These are phyloP conservation scores for Colletotrichum tropicicola DNA, from an alignment of 2,329 filamentous ascomycete species.

Conservation along the genomic window DNA sequence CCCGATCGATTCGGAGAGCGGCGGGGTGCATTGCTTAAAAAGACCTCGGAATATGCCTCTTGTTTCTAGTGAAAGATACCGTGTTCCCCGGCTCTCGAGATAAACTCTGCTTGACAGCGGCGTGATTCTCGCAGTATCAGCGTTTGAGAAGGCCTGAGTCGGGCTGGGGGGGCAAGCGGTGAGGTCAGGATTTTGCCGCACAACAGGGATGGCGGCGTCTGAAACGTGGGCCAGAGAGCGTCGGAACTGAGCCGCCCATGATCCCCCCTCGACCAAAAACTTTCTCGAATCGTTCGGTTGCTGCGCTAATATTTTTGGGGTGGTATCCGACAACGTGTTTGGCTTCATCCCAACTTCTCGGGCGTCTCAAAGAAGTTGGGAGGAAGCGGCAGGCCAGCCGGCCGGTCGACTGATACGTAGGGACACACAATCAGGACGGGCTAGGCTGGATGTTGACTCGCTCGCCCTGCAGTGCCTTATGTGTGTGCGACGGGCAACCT, in stretches of 20 bases:
- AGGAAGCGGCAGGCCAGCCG: neutral
- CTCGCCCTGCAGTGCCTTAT: neutral
- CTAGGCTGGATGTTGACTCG: neutral
- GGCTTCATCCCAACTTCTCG: constrained; percentile 9
- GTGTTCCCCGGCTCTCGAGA: neutral
- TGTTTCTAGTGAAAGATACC: neutral
- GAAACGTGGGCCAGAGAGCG: constrained; percentile 3
- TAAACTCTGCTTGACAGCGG: neutral
- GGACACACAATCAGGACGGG: too few species aligned
- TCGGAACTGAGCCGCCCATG: neutral
- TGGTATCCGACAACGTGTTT: constrained; percentile 4
- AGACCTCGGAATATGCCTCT: neutral
- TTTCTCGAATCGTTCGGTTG: neutral
- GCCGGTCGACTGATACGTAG: too few species aligned
- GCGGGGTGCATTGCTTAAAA: neutral
- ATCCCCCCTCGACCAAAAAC: neutral
- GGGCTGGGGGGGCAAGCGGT: neutral
- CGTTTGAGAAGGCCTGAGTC: neutral
- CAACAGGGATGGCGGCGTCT: neutral
- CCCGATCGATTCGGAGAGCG: neutral
- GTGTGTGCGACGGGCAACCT: neutral
- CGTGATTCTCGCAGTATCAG: neutral
- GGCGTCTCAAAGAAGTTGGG: constrained; percentile 10
- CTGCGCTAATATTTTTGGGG: neutral
- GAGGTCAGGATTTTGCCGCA: neutral